Base-by-base conservation (phyloP, 78 protist genomes). In the Dictyostelium purpureum region DNA sequence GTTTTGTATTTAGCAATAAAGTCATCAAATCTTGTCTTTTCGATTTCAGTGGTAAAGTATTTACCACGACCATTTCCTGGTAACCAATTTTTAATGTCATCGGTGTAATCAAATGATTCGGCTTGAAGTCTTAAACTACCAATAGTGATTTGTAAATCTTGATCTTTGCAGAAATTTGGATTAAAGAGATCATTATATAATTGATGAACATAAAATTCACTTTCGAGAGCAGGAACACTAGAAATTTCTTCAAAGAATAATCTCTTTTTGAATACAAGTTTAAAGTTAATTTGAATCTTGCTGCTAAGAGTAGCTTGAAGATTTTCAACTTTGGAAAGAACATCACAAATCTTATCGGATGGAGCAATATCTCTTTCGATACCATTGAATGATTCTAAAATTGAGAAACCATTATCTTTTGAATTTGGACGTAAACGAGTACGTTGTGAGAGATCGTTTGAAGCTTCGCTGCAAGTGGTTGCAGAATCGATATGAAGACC, bases 21-120 rank as follows among this genome's bases (percentile, higher is more conserved):
- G 12, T 85, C 83, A 2, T 85, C 92, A 47, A 85, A 74, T 10
- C 77, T 54, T 33, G 57, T 59, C 82, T 85, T 85, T 42, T 85
- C 92, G 21, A 59, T 59, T 16, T 52, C 92, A 0, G 73, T 33
- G 6, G 75, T 85, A 63, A 56, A 69, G 70, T 85, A 85, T 61
- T 85, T 85, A 47, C 92, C 92, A 73, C 92, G 80, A 16, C 77
- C 92, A 35, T 70, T 54, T 5, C 92, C 92, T 21, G 83, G 92
- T 45, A 85, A 47, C 92, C 92, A 85, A 16, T 28, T 9, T n/a
- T 28, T 45, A 16, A 73, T 59, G 18, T 85, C 92, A 54, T 85
- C 92, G 21, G 92, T 74, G 67, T 47, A 38, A 26, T 85, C 92
- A 9, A 45, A 65, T 9, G 92, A 85, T 7, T 85, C 92, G 9